Base-by-base conservation (phyloP, 2,329 filamentous ascomycete genomes). In the Sporothrix brunneoviolacea region DNA sequence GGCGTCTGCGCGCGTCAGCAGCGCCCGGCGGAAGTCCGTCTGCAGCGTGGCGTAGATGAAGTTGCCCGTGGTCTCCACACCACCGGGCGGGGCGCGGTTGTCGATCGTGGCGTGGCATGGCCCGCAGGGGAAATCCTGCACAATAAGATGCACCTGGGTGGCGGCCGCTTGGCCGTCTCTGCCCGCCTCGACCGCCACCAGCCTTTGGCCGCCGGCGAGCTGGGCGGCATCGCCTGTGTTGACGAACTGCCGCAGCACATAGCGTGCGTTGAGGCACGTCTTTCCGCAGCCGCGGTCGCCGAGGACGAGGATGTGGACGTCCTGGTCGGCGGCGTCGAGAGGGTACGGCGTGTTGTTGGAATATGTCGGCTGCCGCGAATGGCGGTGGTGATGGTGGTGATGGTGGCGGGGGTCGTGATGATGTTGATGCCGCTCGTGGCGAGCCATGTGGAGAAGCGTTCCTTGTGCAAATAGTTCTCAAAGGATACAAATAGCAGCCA, bases 181-280 rank as follows among this genome's bases (percentile, higher is more conserved):
- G n/a, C n/a, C n/a, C n/a, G 28, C 10, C 18, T 36, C 42, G 42
- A 45, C 30, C 19, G 28, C 35, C 4, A 45, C 42, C 7, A 45
- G 30, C 42, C 32, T 45, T 32, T 46, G 43, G 22, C 33, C 43
- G 21, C 32, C 43, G 43, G 33, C 33, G 5, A 36, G 42, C 21
- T 46, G 43, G 21, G 43, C 43, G n/a, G 32, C 33, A 12, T 15
- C 32, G 22, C 43, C 43, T 3, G 32, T 46, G 8, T 37, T 27
- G 21, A 37, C 32, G 22, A 37, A 37, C 21, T 46, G 43, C 4
- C 42, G 42, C 42, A 45, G 21, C 12, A 37, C 32, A 37, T 36
- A 45, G 30, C 42, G 42, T 13, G 43, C 18, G 6, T 46, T 46
- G 6, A 46, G 43, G 33, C 43, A 46, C 5, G 43, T 37, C 22